phyloP scores from a whole-genome alignment of 2,329 filamentous ascomycete species.

The Cryphonectria parasitica region DNA sequence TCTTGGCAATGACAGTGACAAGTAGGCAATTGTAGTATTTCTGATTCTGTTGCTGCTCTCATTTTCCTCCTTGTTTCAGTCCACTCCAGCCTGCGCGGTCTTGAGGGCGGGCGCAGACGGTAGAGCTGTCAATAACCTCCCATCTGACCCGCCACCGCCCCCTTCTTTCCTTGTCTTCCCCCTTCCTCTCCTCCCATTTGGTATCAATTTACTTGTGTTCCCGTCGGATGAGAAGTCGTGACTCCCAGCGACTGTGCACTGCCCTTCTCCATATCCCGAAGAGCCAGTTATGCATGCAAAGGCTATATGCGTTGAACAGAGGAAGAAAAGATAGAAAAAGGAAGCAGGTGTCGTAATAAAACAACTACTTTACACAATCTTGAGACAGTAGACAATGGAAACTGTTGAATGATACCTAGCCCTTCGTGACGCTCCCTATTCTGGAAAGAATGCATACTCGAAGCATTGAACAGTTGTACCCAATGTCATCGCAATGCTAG shows the following conservation, averaged over 20 bases:
- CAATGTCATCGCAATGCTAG: neutral
- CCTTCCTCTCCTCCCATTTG: neutral
- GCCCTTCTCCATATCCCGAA: neutral
- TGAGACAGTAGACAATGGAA: neutral
- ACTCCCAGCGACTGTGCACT: neutral
- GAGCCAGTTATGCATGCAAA: neutral
- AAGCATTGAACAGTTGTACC: neutral
- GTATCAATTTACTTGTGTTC: neutral
- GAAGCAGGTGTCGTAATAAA: neutral
- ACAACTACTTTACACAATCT: neutral
- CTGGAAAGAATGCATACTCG: neutral
- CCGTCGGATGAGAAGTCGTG: neutral
- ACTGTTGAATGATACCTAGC: neutral
- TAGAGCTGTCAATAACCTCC: neutral
- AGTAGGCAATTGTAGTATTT: neutral
- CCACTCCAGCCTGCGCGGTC: neutral
- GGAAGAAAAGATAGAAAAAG: neutral
- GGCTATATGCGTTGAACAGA: neutral
- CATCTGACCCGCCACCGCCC: neutral
- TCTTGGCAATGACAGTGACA: neutral
- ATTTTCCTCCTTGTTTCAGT: neutral
- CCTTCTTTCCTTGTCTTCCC: neutral
- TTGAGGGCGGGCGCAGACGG: neutral
- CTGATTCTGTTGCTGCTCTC: neutral
- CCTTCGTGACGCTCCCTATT: neutral